phyloP scores from a whole-genome alignment of 2,329 filamentous ascomycete genomes.

The Colletotrichum trifolii region DNA sequence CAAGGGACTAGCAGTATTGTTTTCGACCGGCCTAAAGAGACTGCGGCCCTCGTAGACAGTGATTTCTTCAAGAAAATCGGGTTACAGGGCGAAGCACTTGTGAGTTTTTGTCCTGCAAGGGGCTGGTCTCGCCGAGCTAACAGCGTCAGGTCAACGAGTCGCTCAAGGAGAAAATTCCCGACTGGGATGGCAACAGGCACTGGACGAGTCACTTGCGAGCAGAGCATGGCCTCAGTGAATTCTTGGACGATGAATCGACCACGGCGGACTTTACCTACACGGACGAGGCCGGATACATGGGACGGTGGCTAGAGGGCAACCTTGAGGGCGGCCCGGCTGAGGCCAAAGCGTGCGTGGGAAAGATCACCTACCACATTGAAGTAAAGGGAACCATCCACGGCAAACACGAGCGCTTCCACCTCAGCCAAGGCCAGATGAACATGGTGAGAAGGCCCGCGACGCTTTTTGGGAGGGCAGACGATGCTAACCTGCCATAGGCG shows the following conservation, averaged over 20 bases:
- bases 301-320: neutral
- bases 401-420: neutral
- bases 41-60: neutral
- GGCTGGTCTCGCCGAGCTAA: neutral
- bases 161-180: neutral
- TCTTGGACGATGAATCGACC: neutral
- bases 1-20: neutral
- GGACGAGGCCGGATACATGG: neutral
- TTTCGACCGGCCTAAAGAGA: neutral
- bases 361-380: slow-evolving; percentile 4
- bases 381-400: slow-evolving; percentile 1
- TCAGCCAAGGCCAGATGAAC: neutral
- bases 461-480: neutral
- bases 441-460: neutral
- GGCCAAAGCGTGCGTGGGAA: too few relatives aligned
- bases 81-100: neutral
- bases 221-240: neutral
- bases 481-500: neutral
- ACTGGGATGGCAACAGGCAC: slow-evolving; percentile 3
- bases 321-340: too few relatives aligned
- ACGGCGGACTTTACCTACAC: neutral
- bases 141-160: neutral
- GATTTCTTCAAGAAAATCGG: neutral
- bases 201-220: slow-evolving; percentile 3
- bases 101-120: neutral